These are phyloP conservation scores for Dissophora globulifera DNA, from an alignment of 192 early-diverging fungal species.

Conservation along the genomic window DNA sequence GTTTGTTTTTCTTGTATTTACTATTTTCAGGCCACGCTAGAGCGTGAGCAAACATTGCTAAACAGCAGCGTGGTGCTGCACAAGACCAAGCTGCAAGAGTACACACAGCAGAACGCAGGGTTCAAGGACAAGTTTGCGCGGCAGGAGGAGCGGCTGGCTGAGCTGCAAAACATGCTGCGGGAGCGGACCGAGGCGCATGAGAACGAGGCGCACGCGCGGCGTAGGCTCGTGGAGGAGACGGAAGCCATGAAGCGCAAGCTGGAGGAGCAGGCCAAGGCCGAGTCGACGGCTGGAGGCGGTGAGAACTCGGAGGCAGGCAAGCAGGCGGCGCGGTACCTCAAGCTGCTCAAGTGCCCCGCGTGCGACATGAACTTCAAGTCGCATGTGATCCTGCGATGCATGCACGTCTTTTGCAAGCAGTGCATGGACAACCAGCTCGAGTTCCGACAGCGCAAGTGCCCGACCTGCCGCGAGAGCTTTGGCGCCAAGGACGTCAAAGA, in stretches of 20 bases:
- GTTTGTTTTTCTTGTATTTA: too few species aligned
- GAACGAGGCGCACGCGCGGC: slow-evolving; percentile 67
- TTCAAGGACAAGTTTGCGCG: slow-evolving; percentile 48
- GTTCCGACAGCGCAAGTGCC: slow-evolving; percentile 91
- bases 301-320: slow-evolving; percentile 27
- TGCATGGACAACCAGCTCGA: slow-evolving; percentile 89
- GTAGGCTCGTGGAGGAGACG: slow-evolving; percentile 67
- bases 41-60: slow-evolving; percentile 39
- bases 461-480: slow-evolving; percentile 87
- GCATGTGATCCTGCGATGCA: slow-evolving; percentile 86
- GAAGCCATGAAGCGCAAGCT: slow-evolving; percentile 71
- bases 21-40: slow-evolving; percentile 46
- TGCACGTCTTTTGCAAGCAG: slow-evolving; percentile 95
- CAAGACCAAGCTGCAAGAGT: slow-evolving; percentile 37
- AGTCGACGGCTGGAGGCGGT: slow-evolving; percentile 1
- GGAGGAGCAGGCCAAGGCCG: slow-evolving; percentile 57
- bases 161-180: slow-evolving; percentile 62
- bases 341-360: slow-evolving; percentile 89
- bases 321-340: slow-evolving; percentile 58
- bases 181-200: slow-evolving; percentile 74
- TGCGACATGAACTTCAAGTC: slow-evolving; percentile 90
- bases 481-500: slow-evolving; percentile 82
- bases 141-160: slow-evolving; percentile 34
- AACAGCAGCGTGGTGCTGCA: slow-evolving; percentile 34
- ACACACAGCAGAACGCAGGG: slow-evolving; percentile 34